phyloP scores from a whole-genome alignment of 2,329 filamentous ascomycete species.

The Colletotrichum spaethianum region DNA sequence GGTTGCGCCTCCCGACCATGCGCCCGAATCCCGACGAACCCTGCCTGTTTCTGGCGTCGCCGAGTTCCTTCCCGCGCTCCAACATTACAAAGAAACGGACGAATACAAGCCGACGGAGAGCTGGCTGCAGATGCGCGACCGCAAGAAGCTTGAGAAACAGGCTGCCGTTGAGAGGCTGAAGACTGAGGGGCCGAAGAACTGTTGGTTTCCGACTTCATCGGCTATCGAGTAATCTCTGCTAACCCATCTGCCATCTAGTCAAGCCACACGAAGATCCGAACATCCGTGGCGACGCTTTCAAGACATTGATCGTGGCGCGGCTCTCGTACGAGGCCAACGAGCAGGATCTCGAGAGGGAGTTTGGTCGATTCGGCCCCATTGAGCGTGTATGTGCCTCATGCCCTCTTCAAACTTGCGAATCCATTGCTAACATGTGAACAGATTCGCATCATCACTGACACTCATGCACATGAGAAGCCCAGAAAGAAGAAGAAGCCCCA shows the following conservation, averaged over 20 bases:
- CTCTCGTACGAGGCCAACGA: conserved; percentile 92
- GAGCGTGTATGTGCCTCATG: conserved; percentile 77
- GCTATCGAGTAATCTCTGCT: conserved; percentile 37
- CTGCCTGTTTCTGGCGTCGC: conserved; percentile 81
- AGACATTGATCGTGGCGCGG: conserved; percentile 92
- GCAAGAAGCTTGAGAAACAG: conserved; percentile 86
- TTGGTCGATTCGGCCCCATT: conserved; percentile 93
- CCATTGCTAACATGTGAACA: conserved; percentile 52
- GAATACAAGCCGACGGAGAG: conserved; percentile 88
- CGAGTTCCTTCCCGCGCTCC: conserved; percentile 79
- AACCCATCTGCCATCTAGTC: conserved; percentile 63
- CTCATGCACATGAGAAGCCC: conserved; percentile 75
- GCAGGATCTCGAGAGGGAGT: conserved; percentile 92
- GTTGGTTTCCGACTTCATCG: conserved; percentile 46
- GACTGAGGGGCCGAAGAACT: conserved; percentile 72
- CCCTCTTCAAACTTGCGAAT: conserved; percentile 10
- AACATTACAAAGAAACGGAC: conserved; percentile 84
- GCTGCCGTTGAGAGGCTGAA: conserved; percentile 74
- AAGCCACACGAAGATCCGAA: conserved; percentile 89
- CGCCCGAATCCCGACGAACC: conserved; percentile 86
- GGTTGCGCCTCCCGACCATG: conserved; percentile 85
- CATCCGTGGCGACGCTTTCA: conserved; percentile 93
- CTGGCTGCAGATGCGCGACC: conserved; percentile 90
- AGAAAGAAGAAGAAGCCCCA: conserved; percentile 87
- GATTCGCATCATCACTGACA: conserved; percentile 91